These are phyloP conservation scores for Pseudocercospora fijiensis DNA, from an alignment of 2,329 filamentous ascomycete genomes.

Conservation along the genomic window DNA sequence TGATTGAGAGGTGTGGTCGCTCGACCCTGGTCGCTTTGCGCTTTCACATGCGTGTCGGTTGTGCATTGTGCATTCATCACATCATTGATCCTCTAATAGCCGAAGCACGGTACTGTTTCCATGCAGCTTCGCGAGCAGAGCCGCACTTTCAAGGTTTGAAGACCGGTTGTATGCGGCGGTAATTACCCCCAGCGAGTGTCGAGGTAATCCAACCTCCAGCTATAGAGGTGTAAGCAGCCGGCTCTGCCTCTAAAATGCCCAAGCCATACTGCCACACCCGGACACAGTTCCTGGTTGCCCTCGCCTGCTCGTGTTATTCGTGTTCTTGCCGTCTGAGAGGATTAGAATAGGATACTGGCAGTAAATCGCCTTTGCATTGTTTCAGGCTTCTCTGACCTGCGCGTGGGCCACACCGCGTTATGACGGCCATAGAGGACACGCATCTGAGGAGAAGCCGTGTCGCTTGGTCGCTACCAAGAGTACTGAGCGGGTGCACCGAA, in stretches of 20 bases:
- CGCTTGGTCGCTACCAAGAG: neutral
- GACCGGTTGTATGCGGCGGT: neutral
- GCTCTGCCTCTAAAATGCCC: too few relatives aligned
- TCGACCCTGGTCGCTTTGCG: neutral
- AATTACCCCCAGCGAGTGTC: too few relatives aligned
- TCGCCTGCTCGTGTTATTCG: neutral
- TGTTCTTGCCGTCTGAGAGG: neutral
- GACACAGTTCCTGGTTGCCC: too few relatives aligned
- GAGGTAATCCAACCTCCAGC: too few relatives aligned
- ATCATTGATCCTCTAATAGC: constrained; percentile 5
- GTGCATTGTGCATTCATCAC: neutral
- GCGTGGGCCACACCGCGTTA: neutral
- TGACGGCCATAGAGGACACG: neutral
- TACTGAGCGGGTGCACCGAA: neutral
- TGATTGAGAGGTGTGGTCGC: neutral
- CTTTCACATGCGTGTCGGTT: neutral
- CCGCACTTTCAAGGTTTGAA: neutral
- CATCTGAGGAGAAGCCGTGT: neutral
- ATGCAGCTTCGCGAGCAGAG: constrained; percentile 5
- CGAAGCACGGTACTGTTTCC: neutral
- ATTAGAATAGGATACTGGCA: too few relatives aligned
- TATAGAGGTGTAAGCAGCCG: too few relatives aligned
- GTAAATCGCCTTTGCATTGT: neutral
- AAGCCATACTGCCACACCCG: too few relatives aligned
- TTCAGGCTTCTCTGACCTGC: neutral